Conservation (phyloP, 306 rosid genomes). For the Glycine tomentella region DNA sequence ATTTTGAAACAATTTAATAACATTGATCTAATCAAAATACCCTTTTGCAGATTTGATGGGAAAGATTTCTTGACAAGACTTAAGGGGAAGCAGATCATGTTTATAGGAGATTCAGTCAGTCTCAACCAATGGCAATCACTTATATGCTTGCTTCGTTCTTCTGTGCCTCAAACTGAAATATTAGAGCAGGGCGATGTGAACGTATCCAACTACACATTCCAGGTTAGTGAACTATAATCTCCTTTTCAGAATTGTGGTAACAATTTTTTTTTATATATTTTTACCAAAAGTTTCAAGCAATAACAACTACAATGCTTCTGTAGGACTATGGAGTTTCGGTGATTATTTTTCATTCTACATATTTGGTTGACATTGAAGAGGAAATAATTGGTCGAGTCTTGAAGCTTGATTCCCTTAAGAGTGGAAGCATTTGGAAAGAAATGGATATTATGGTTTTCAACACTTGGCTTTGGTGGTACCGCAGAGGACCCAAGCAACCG, state of each 20-base stretch:
- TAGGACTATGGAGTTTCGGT: slow-evolving; percentile 72
- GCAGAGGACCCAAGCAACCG: slow-evolving; percentile 66
- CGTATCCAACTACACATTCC: slow-evolving; percentile 45
- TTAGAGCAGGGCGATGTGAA: neutral
- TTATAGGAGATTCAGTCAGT: slow-evolving; percentile 73
- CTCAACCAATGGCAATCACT: slow-evolving; percentile 70
- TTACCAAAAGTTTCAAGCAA: neutral
- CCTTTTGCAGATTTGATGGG: slow-evolving; percentile 62
- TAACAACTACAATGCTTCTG: neutral
- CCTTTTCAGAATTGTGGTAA: neutral
- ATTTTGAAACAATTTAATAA: neutral
- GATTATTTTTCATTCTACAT: slow-evolving; percentile 40
- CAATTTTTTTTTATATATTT: neutral
- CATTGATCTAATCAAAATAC: neutral
- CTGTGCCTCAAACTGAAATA: slow-evolving; percentile 48
- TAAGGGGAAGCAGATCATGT: slow-evolving; percentile 71
- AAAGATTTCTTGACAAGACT: slow-evolving; percentile 49
- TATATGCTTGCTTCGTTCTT: slow-evolving; percentile 63
- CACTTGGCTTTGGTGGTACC: slow-evolving; percentile 91
- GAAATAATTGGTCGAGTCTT: slow-evolving; percentile 63
- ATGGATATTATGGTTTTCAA: slow-evolving; percentile 75
- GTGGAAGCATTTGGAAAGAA: slow-evolving; percentile 65
- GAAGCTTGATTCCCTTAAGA: slow-evolving; percentile 68
- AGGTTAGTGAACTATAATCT: slow-evolving; percentile 39
- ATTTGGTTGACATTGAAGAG: slow-evolving; percentile 70